Percentiles rank a stretch among this genome's conserved stretches.
Evolutionary conservation across 73 alveolate genomes (phyloP).

Genomic region (Stentor roeselii): DNA sequence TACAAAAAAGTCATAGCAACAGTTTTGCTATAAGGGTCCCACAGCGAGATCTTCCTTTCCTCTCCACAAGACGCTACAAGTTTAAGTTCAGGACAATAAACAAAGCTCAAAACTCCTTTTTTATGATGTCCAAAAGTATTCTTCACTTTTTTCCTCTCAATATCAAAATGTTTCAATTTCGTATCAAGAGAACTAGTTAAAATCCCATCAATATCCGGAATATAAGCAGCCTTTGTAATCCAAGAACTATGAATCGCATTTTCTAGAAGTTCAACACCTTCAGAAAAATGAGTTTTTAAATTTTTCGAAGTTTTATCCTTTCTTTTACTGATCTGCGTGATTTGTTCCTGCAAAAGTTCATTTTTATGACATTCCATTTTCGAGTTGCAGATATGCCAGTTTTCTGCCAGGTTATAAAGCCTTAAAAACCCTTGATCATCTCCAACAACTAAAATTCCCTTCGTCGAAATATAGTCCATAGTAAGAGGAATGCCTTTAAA

Average conservation of each 20-base stretch:
- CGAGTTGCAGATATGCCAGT: constrained; percentile 68
- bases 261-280: constrained; percentile 30
- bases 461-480: constrained; percentile 42
- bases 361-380: constrained; percentile 28
- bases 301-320: background rate
- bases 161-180: constrained; percentile 55
- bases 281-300: constrained; percentile 14
- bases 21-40: constrained; percentile 68
- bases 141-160: constrained; percentile 58
- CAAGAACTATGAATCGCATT: constrained; percentile 57
- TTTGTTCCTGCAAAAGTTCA: background rate
- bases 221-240: constrained; percentile 61
- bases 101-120: constrained; percentile 69
- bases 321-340: background rate
- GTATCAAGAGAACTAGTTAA: constrained; percentile 61
- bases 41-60: constrained; percentile 63
- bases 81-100: constrained; percentile 52
- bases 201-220: constrained; percentile 58
- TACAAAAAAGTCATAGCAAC: constrained; percentile 39
- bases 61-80: constrained; percentile 76
- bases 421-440: constrained; percentile 71
- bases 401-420: constrained; percentile 49
- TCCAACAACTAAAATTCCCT: constrained; percentile 55
- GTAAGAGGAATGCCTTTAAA: constrained; percentile 63
- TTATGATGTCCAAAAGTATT: constrained; percentile 59